These are phyloP conservation scores for Dalbergia oliveri DNA, from an alignment of 306 rosid species.

Conservation along the genomic window DNA sequence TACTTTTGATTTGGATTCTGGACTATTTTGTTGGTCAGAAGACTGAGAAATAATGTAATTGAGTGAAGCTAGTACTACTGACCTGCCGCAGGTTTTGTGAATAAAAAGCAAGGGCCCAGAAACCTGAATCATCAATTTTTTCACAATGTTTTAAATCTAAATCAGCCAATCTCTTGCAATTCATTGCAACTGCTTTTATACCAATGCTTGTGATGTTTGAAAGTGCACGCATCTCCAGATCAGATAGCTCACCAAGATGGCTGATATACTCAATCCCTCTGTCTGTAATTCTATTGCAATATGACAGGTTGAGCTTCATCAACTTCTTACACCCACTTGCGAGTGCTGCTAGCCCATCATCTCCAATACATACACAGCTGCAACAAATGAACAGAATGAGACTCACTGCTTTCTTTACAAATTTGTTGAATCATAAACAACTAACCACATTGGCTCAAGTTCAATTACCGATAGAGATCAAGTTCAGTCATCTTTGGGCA, in stretches of 20 bases:
- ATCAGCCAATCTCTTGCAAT: constrained; percentile 67
- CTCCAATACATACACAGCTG: constrained; percentile 69
- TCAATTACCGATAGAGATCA: constrained; percentile 74
- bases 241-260: constrained; percentile 56
- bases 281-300: constrained; percentile 68
- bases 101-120: constrained; percentile 65
- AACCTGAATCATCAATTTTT: constrained; percentile 66
- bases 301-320: constrained; percentile 69
- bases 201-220: constrained; percentile 63
- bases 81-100: constrained; percentile 72
- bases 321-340: constrained; percentile 63
- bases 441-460: constrained; percentile 9
- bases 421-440: constrained; percentile 9
- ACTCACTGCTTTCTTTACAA: constrained; percentile 15
- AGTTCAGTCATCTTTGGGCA: constrained; percentile 65
- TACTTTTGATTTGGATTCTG: neutral
- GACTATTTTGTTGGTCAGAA: neutral
- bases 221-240: constrained; percentile 70
- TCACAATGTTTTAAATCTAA: constrained; percentile 71
- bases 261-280: constrained; percentile 59
- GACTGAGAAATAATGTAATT: neutral
- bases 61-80: constrained; percentile 11
- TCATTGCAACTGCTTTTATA: constrained; percentile 57
- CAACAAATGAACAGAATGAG: constrained; percentile 45
- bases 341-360: constrained; percentile 67